Percentiles rank a stretch among this genome's conserved stretches.
phyloP scores from a whole-genome alignment of 768 basidiomycete species.

The Kondoa malvinella region DNA sequence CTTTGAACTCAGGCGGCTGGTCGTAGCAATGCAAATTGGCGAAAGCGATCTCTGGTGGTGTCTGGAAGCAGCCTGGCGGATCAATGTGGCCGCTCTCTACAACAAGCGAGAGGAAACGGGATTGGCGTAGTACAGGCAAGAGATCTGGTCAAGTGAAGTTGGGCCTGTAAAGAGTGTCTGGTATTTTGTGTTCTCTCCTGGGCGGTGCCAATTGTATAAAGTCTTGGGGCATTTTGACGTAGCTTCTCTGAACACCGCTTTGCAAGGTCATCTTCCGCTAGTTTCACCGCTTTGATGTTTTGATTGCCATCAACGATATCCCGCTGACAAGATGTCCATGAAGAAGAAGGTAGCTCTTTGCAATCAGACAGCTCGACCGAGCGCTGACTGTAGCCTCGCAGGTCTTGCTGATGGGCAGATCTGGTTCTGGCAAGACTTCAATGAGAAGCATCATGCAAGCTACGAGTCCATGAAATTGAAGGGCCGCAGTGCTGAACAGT shows the following conservation, averaged over 20 bases:
- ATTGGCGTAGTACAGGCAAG: too few relatives aligned
- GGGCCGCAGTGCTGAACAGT: background rate
- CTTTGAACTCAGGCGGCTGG: background rate
- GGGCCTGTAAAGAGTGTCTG: too few relatives aligned
- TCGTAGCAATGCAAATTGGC: background rate
- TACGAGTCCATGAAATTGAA: background rate
- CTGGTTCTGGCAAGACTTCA: slow-evolving; percentile 55
- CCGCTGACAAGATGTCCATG: background rate
- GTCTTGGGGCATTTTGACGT: too few relatives aligned
- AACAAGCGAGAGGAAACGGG: too few relatives aligned
- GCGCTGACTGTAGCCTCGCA: background rate
- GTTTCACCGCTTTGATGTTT: too few relatives aligned
- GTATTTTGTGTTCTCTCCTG: too few relatives aligned
- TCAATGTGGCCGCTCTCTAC: background rate
- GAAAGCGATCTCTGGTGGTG: background rate
- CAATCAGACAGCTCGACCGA: background rate
- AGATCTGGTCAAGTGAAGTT: too few relatives aligned
- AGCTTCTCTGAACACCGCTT: too few relatives aligned
- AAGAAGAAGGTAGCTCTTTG: background rate
- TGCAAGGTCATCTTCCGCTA: too few relatives aligned
- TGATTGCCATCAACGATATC: too few relatives aligned
- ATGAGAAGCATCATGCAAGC: slow-evolving; percentile 79
- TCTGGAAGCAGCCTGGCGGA: background rate
- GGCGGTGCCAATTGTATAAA: too few relatives aligned
- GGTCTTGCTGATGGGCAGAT: slow-evolving; percentile 82